Conservation (phyloP, 306 rosid species). For the Casuarina glauca region DNA sequence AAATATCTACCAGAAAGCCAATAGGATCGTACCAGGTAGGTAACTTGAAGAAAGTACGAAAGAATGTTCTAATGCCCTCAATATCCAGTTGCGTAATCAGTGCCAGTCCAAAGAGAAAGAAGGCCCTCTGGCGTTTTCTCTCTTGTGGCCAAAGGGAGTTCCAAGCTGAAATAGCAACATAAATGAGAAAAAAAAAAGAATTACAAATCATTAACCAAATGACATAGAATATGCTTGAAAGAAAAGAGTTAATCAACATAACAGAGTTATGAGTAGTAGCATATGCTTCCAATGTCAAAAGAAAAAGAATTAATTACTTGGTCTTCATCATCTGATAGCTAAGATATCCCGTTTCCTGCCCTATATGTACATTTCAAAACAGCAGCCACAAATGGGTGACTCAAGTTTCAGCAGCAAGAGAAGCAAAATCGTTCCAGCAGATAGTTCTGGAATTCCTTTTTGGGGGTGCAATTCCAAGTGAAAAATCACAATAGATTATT, state of each 20-base stretch:
- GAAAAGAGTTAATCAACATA: not conserved
- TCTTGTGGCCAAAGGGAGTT: constrained; percentile 94
- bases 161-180: constrained; percentile 64
- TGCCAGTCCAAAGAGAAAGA: constrained; percentile 94
- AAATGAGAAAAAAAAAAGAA: constrained; percentile 11
- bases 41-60: constrained; percentile 87
- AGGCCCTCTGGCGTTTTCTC: constrained; percentile 93
- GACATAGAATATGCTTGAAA: constrained; percentile 2
- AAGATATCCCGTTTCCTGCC: not conserved
- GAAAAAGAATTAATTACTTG: not conserved
- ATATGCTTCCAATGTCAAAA: not conserved
- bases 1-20: constrained; percentile 19
- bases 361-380: not conserved
- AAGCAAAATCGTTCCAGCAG: not conserved
- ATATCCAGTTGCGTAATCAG: constrained; percentile 80
- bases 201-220: not conserved
- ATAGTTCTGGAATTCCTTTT: not conserved
- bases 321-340: not conserved
- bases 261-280: not conserved
- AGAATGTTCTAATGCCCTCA: constrained; percentile 86
- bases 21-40: constrained; percentile 67
- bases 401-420: not conserved
- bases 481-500: not conserved
- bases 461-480: not conserved
- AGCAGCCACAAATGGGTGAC: not conserved